Base-by-base conservation (phyloP, 2,329 filamentous ascomycete species). In the Hypoxylon sp. region DNA sequence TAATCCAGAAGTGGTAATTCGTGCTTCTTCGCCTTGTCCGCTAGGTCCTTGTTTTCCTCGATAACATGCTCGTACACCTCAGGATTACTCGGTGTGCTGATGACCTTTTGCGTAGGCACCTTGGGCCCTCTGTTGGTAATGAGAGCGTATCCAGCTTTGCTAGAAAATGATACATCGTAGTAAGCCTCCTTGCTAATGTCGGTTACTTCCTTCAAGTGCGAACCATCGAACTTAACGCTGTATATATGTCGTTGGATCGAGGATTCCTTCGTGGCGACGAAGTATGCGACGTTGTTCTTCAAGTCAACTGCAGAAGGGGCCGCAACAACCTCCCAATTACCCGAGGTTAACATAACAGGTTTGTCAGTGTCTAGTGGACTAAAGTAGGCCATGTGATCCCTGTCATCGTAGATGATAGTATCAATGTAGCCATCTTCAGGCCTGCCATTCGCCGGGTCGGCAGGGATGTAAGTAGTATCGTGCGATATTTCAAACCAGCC, bases 401-500 rank as follows among this genome's bases (percentile, higher is more conserved):
- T 93, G 60, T 94, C 91, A 19, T 97, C 87, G 75, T 97, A 85
- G 60, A 98, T 91, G 65, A 98, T 84, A 0, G 92, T 94, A 79
- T 99, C 96, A 68, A 99, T 90, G 75, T 99, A 99, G 21, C 96
- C 96, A 79, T 98, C 94, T 4, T 95, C 80, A 1, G 87, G 84
- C 21, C 94, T 90, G 13, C 92, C 93, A 68, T 92, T 93, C 10
- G 82, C 79, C 21, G 91, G 87, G 77, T 98, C 93, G 2, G 93
- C 92, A 1, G 96, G 96, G 63, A 99, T 90, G 76, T 91, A 98
- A 13, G 84, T 89, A 2, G 94, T 97, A 45, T 91, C 88, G 74
- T 97, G 91, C 0, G 93, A 93, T 45, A 97, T 93, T 80, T 99
- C 96, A 74, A 98, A 95, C 96, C 96, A 99, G 34, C 96, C 97